Evolutionary conservation across 306 rosid genomes (phyloP).

Genomic region (Quercus engelmannii): DNA sequence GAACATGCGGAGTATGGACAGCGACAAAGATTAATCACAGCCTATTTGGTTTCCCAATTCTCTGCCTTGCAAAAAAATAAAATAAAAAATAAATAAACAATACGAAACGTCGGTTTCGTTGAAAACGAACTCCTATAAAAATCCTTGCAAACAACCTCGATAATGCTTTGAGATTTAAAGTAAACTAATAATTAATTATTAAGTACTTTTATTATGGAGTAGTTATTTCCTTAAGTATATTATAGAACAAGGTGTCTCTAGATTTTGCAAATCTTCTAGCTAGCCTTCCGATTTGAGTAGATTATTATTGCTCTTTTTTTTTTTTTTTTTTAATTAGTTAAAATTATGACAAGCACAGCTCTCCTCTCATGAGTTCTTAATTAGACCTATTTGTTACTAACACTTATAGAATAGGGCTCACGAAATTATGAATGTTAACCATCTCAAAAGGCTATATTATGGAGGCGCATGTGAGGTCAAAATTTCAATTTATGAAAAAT

Average conservation of each 20-base stretch:
- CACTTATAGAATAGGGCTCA: too few species aligned
- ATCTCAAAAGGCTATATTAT: too few species aligned
- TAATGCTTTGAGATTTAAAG: constrained; percentile 6
- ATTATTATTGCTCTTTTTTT: constrained; percentile 1
- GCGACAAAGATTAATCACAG: constrained; percentile 39
- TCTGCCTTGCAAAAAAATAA: not conserved
- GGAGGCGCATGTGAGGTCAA: too few species aligned
- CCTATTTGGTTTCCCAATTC: constrained; percentile 2
- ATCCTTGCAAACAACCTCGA: constrained; percentile 31
- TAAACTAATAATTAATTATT: not conserved
- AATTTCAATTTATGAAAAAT: too few species aligned
- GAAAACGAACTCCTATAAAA: constrained; percentile 35
- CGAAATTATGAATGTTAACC: too few species aligned
- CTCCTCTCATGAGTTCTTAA: not conserved
- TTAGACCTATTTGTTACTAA: not conserved
- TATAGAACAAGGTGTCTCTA: constrained; percentile 3
- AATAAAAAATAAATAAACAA: not conserved
- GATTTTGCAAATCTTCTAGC: constrained; percentile 20
- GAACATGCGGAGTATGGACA: constrained; percentile 36
- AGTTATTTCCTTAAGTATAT: not conserved
- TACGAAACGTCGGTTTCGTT: constrained; percentile 24
- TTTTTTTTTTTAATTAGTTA: not conserved
- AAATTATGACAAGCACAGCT: not conserved
- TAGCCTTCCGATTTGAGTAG: not conserved
- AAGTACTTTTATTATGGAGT: not conserved